phyloP scores from a whole-genome alignment of 257 asterid species.

The Solanum chmielewskii region DNA sequence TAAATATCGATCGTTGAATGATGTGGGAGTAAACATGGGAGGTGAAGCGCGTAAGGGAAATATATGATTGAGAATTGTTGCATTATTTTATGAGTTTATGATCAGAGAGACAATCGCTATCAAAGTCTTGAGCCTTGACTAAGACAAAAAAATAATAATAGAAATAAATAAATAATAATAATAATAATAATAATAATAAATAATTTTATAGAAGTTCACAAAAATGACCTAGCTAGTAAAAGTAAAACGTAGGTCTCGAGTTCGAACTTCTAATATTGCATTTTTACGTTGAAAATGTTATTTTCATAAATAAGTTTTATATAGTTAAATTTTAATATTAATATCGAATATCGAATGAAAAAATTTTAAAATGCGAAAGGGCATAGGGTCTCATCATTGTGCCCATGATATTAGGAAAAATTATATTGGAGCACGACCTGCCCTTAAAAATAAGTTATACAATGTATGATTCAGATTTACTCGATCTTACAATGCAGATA shows the following conservation, averaged over 20 bases:
- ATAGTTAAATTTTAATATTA: too few species aligned
- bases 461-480: neutral
- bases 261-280: rapidly evolving
- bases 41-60: slow-evolving; percentile 31
- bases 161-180: neutral
- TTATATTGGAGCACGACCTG: rapidly evolving
- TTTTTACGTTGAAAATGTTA: neutral
- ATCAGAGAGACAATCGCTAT: slow-evolving; percentile 38
- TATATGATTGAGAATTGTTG: slow-evolving; percentile 2
- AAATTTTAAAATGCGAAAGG: rapidly evolving
- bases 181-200: slow-evolving; percentile 2
- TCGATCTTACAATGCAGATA: neutral
- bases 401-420: neutral
- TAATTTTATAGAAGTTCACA: slow-evolving; percentile 30
- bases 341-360: neutral
- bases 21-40: neutral
- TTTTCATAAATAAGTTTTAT: neutral
- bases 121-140: slow-evolving; percentile 18
- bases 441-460: neutral
- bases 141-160: neutral
- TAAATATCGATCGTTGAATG: neutral
- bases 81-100: slow-evolving; percentile 18
- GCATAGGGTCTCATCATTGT: neutral
- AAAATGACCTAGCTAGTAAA: slow-evolving; percentile 6
- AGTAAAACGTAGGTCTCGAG: neutral